These are phyloP conservation scores for Neurospora sp. DNA, from an alignment of 495 filamentous ascomycete species.

Conservation along the genomic window DNA sequence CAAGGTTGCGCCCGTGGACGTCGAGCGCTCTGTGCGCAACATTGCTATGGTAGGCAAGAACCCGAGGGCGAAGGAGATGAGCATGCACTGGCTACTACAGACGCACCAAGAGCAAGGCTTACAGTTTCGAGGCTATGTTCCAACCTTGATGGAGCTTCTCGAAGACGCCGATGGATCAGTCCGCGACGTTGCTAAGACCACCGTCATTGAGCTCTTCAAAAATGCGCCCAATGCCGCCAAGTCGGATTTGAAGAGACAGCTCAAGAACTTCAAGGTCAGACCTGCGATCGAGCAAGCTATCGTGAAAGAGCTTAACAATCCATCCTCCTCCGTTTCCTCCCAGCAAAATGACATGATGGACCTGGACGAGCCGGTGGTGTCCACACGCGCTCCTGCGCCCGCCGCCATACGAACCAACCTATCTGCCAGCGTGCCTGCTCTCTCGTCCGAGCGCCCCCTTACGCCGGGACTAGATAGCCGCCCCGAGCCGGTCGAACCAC, in stretches of 20 bases:
- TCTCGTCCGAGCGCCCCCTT: slow-evolving; percentile 35
- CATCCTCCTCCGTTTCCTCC: slow-evolving; percentile 38
- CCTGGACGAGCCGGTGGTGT: slow-evolving; percentile 28
- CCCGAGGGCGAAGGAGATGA: slow-evolving; percentile 68
- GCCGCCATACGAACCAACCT: slow-evolving; percentile 32
- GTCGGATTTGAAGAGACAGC: slow-evolving; percentile 73
- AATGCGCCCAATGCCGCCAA: slow-evolving; percentile 76
- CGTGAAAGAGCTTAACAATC: slow-evolving; percentile 56
- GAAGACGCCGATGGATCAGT: slow-evolving; percentile 85
- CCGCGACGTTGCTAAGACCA: slow-evolving; percentile 69
- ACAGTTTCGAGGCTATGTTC: slow-evolving; percentile 73
- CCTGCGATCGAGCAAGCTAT: slow-evolving; percentile 76
- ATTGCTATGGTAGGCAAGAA: slow-evolving; percentile 69
- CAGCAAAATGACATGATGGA: slow-evolving; percentile 18
- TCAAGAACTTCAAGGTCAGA: slow-evolving; percentile 68
- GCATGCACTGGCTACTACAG: slow-evolving; percentile 76
- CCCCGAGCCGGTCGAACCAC: slow-evolving; percentile 63
- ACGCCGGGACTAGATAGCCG: slow-evolving; percentile 44
- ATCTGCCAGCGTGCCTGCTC: slow-evolving; percentile 40
- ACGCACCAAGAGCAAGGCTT: slow-evolving; percentile 70
- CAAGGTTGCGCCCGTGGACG: slow-evolving; percentile 53
- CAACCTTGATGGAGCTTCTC: slow-evolving; percentile 68
- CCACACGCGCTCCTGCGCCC: slow-evolving; percentile 22
- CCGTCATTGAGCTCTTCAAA: slow-evolving; percentile 79
- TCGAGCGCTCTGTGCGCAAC: slow-evolving; percentile 72